phyloP scores from a whole-genome alignment of 495 filamentous ascomycete genomes.

The Penicillium bovifimosum region DNA sequence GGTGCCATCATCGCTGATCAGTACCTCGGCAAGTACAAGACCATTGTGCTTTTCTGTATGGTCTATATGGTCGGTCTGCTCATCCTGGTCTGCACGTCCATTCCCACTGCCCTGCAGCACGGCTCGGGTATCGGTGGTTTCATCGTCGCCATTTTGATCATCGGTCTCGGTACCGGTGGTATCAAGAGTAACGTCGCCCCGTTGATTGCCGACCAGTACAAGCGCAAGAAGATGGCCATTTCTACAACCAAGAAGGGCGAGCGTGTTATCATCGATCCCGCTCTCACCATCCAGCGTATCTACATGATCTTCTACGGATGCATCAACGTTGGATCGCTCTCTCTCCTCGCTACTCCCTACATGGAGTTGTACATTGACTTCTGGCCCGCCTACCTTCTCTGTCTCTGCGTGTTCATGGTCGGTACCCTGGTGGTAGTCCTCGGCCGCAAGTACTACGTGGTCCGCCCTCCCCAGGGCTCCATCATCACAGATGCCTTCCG shows the following conservation, averaged over 20 bases:
- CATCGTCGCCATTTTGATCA: slow-evolving; percentile 42
- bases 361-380: slow-evolving; percentile 64
- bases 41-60: slow-evolving; percentile 53
- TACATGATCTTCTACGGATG: slow-evolving; percentile 71
- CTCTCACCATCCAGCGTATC: slow-evolving; percentile 67
- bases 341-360: slow-evolving; percentile 57
- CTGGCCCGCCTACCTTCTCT: slow-evolving; percentile 72
- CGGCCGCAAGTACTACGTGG: slow-evolving; percentile 53
- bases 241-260: slow-evolving; percentile 55
- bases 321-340: slow-evolving; percentile 72
- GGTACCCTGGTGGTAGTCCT: slow-evolving; percentile 48
- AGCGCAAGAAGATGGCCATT: slow-evolving; percentile 55
- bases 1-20: slow-evolving; percentile 60
- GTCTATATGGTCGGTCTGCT: slow-evolving; percentile 45
- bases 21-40: slow-evolving; percentile 64
- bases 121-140: slow-evolving; percentile 47
- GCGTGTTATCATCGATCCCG: slow-evolving; percentile 69
- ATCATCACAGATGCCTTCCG: slow-evolving; percentile 58
- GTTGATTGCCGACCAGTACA: slow-evolving; percentile 68
- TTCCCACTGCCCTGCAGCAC: slow-evolving; percentile 40
- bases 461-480: slow-evolving; percentile 59
- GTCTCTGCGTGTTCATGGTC: slow-evolving; percentile 53
- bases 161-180: slow-evolving; percentile 56
- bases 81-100: slow-evolving; percentile 45
- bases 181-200: slow-evolving; percentile 66